Conservation (phyloP, 192 early-diverging fungal species). For the Rhizophagus prolifer region DNA sequence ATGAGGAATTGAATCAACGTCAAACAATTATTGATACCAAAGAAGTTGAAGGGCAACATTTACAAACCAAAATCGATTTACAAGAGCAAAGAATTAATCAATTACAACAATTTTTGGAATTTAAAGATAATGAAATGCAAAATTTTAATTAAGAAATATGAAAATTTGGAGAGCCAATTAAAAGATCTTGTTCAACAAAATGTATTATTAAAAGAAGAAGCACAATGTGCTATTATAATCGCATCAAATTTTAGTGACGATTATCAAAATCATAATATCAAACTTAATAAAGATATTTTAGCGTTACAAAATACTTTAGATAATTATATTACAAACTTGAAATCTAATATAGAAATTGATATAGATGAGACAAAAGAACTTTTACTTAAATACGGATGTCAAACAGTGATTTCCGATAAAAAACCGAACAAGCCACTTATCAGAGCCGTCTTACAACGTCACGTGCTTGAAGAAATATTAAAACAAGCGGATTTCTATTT, state of each 20-base stretch:
- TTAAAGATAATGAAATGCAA: too few relatives aligned
- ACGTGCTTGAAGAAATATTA: background rate
- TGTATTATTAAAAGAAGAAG: background rate
- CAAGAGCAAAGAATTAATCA: too few relatives aligned
- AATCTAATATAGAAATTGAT: background rate
- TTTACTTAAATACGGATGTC: background rate
- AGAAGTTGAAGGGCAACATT: too few relatives aligned
- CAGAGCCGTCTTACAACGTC: background rate
- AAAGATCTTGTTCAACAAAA: background rate
- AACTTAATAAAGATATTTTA: background rate
- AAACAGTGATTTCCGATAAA: background rate
- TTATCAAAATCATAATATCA: background rate
- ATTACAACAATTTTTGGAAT: too few relatives aligned
- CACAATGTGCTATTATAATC: background rate
- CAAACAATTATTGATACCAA: too few relatives aligned
- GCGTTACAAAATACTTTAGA: background rate
- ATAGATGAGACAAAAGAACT: background rate
- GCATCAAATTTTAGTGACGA: background rate
- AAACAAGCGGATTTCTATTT: background rate
- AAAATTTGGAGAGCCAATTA: too few relatives aligned
- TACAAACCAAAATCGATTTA: too few relatives aligned
- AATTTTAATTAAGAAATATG: too few relatives aligned
- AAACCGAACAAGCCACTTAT: background rate
- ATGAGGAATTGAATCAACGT: too few relatives aligned
- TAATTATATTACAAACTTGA: background rate